These are phyloP conservation scores for Colletotrichum trifolii DNA, from an alignment of 2,329 filamentous ascomycete genomes.

Conservation along the genomic window DNA sequence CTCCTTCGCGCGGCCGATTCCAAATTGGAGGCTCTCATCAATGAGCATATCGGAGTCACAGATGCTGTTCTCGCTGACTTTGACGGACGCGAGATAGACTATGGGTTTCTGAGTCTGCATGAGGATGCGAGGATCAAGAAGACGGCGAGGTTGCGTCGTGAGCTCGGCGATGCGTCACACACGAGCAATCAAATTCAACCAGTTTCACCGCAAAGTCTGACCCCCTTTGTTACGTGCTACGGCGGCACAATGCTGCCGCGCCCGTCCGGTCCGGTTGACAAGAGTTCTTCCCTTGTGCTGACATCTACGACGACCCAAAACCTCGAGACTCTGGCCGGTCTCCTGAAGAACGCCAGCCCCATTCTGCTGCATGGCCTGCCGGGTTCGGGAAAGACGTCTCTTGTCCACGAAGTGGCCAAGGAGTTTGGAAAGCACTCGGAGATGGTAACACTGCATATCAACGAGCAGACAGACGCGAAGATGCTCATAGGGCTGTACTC, in stretches of 20 bases:
- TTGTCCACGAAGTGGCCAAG: conserved; percentile 84
- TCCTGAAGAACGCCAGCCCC: conserved; percentile 75
- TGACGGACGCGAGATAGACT: conserved; percentile 83
- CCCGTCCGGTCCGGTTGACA: conserved; percentile 61
- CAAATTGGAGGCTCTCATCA: conserved; percentile 78
- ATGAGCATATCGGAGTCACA: conserved; percentile 69
- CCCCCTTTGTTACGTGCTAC: conserved; percentile 71
- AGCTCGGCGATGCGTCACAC: conserved; percentile 44
- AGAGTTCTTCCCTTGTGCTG: conserved; percentile 63
- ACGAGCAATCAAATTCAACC: conserved; percentile 34
- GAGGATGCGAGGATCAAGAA: conserved; percentile 65
- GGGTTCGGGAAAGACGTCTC: conserved; percentile 89
- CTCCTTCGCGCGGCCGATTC: conserved; percentile 83
- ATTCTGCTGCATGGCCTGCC: conserved; percentile 84
- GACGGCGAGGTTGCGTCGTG: conserved; percentile 54
- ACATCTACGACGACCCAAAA: conserved; percentile 81
- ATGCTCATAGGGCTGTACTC: conserved; percentile 95
- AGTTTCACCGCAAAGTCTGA: conserved; percentile 58
- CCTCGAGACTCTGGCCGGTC: conserved; percentile 73
- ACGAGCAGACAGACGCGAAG: conserved; percentile 98
- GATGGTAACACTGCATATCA: conserved; percentile 95
- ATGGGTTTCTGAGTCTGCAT: conserved; percentile 74
- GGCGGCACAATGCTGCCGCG: conserved; percentile 75
- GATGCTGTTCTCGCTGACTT: conserved; percentile 75
- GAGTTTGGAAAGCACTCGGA: conserved; percentile 81